Evolutionary conservation across 345 rosid genomes (phyloP), one percentile per base, ranked within the genome.

Genomic region (Arabidopsis arenosa): DNA sequence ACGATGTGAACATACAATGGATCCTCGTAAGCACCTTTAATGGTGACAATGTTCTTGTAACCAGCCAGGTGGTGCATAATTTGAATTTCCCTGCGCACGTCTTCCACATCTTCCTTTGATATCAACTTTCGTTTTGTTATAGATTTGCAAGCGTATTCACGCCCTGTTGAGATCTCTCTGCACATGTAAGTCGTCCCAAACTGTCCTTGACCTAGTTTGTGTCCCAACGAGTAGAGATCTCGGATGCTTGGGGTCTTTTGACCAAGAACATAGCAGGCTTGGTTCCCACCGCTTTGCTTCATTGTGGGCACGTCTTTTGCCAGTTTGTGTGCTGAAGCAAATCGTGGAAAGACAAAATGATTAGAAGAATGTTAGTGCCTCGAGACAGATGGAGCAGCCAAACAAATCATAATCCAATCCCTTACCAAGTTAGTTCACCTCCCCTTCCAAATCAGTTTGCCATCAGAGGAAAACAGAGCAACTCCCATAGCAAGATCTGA

Each of bases 21-120:
- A 76, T 94, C 98, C 86, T 94, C 98, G 33, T 90, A 94, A 23
- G 98, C 96, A 70, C 98, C 97, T 86, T 90, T 94, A 41, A 94
- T 94, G 13, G 93, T 90, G 66, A 94, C 97, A 63, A 94, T 92
- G 67, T 94, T 90, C 81, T 84, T 86, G 84, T 94, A 95, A 75
- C 98, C 97, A 0, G 98, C 97, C 86, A 94, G 87, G 78, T 94
- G 98, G 71, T 94, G 98, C 98, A 94, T 94, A 84, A 92, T 94
- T 87, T 92, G 97, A 75, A 94, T 94, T 84, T 94, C 98, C 81
- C 98, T 86, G 70, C 97, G 81, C 53, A 92, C 96, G 75, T 94
- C 98, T 71, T 94, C 98, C 63, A 94, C 90, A 73, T 94, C 98
- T 82, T 94, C 98, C 81, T 82, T 94, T 67, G 96, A 84, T 52